Percentiles rank a stretch among this genome's conserved stretches.
Conservation (phyloP, 2,329 filamentous ascomycete genomes). For the Calonectria multiphialidica region DNA sequence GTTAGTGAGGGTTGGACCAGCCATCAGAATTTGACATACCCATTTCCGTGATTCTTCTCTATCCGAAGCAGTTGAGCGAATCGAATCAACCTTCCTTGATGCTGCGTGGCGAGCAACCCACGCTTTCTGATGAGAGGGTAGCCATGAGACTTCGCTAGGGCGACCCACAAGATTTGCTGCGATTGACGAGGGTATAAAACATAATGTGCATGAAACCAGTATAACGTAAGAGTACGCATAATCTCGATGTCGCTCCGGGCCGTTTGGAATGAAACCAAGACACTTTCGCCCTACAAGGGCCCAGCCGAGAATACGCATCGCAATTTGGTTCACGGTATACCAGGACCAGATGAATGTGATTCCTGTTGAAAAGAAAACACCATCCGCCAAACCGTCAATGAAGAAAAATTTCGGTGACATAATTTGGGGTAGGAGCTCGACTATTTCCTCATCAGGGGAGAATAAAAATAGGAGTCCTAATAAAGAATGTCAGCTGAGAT, state of each 20-base stretch:
- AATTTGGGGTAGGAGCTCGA: too few relatives aligned
- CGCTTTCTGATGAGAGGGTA: not conserved
- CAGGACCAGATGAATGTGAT: not conserved
- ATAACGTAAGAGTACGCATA: not conserved
- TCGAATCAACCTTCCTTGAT: not conserved
- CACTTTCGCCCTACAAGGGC: too few relatives aligned
- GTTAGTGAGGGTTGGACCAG: not conserved
- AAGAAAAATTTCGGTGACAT: not conserved
- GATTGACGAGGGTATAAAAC: not conserved
- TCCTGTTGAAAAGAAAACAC: not conserved
- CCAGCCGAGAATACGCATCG: not conserved
- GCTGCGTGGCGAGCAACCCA: not conserved
- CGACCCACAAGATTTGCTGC: not conserved
- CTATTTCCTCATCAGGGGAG: too few relatives aligned
- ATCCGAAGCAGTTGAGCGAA: too few relatives aligned
- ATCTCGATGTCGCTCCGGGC: too few relatives aligned
- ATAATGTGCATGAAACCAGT: not conserved
- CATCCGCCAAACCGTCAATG: not conserved
- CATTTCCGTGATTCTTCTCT: not conserved
- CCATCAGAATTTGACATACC: not conserved
- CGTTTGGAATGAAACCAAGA: too few relatives aligned
- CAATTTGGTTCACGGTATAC: not conserved
- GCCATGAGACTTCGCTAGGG: not conserved
- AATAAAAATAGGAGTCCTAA: too few relatives aligned
- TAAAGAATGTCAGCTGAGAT: too few relatives aligned